Conservation (phyloP, 805 yeast genomes). For the Yarrowia divulgata region DNA sequence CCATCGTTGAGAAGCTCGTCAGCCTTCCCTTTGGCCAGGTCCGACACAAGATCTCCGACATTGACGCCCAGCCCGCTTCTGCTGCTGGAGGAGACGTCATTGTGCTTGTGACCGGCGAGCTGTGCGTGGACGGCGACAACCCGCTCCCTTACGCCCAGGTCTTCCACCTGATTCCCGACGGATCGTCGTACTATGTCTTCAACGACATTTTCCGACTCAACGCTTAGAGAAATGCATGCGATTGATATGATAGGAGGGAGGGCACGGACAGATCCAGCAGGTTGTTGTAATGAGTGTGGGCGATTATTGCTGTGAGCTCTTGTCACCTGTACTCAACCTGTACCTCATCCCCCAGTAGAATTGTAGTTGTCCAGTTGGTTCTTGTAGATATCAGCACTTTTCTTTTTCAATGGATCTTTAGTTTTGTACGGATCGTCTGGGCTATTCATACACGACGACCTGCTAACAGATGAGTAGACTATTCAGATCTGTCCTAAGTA, state of each 20-base stretch:
- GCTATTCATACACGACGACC: too few species aligned
- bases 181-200: conserved; percentile 87
- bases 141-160: conserved; percentile 97
- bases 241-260: not conserved
- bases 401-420: too few species aligned
- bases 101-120: conserved; percentile 97
- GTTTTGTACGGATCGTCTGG: too few species aligned
- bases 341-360: too few species aligned
- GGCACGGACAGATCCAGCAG: too few species aligned
- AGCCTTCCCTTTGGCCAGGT: conserved; percentile 92
- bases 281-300: not conserved
- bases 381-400: too few species aligned
- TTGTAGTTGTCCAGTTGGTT: too few species aligned
- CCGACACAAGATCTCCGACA: conserved; percentile 88
- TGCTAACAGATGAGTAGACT: too few species aligned
- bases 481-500: too few species aligned
- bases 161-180: conserved; percentile 95
- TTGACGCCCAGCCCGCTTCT: conserved; percentile 98
- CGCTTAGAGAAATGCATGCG: conserved; percentile 43
- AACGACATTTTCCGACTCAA: conserved; percentile 97
- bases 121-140: conserved; percentile 91
- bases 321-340: too few species aligned
- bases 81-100: conserved; percentile 85
- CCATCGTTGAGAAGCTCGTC: conserved; percentile 88
- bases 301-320: too few species aligned